These are phyloP conservation scores for Cladosporium cucumerinum DNA, from an alignment of 2,329 filamentous ascomycete genomes.

Conservation along the genomic window DNA sequence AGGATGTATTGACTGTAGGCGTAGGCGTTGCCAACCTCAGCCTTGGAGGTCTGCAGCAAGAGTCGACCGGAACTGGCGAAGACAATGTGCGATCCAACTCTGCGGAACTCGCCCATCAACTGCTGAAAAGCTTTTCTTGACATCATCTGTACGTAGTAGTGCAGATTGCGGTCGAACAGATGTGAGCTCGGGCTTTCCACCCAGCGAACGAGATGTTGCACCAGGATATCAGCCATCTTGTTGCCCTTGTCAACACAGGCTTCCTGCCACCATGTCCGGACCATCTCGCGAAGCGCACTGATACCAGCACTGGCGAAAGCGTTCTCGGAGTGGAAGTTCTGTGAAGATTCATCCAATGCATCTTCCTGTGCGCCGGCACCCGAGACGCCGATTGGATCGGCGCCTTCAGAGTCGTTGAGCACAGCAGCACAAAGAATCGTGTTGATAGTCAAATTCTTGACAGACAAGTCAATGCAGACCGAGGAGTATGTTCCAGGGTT, in stretches of 20 bases:
- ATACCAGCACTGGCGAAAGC: constrained; percentile 92
- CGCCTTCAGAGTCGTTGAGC: constrained; percentile 92
- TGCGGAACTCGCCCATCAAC: constrained; percentile 92
- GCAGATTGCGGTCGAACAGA: constrained; percentile 88
- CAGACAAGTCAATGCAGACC: constrained; percentile 90
- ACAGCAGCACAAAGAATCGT: constrained; percentile 95
- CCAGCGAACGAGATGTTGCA: constrained; percentile 96
- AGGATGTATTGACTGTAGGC: constrained; percentile 97
- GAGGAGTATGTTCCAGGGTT: constrained; percentile 91
- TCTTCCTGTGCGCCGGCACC: constrained; percentile 63
- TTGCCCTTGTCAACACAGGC: constrained; percentile 68
- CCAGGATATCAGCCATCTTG: constrained; percentile 94
- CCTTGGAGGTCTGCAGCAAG: constrained; percentile 91
- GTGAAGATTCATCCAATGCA: constrained; percentile 58
- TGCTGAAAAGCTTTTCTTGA: constrained; percentile 95
- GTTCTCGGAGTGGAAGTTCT: constrained; percentile 76
- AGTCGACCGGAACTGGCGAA: constrained; percentile 88
- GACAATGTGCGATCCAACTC: constrained; percentile 92
- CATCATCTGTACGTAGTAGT: constrained; percentile 99
- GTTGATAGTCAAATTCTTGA: constrained; percentile 94
- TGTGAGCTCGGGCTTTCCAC: constrained; percentile 90
- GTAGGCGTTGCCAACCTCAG: constrained; percentile 92
- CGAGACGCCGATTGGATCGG: constrained; percentile 82
- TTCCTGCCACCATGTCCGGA: constrained; percentile 97
- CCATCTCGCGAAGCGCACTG: constrained; percentile 91